These are phyloP conservation scores for Otatea glauca DNA, from an alignment of 176 grass and related monocot species.

Conservation along the genomic window DNA sequence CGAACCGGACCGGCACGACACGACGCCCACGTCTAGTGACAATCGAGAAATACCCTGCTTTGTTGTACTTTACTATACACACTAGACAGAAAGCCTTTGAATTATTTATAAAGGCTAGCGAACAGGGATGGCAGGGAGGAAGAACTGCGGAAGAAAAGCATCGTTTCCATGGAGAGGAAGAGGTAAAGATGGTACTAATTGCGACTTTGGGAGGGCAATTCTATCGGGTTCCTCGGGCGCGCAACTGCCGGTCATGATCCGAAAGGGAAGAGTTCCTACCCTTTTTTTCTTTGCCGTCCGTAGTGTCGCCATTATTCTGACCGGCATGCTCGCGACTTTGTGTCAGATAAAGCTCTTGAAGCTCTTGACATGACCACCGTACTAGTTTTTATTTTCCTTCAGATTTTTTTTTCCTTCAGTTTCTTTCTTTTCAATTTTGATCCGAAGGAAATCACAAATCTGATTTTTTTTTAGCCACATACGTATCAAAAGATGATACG, in stretches of 20 bases:
- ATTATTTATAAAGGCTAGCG: constrained; percentile 39
- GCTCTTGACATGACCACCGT: constrained; percentile 20
- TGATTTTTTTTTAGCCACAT: too few relatives aligned
- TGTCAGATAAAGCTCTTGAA: constrained; percentile 49
- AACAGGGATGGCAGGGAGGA: background rate
- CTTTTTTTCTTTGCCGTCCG: constrained; percentile 40
- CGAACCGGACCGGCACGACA: too few relatives aligned
- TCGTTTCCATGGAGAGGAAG: background rate
- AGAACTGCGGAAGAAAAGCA: background rate
- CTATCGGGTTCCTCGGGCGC: constrained; percentile 38
- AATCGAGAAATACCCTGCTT: constrained; percentile 40
- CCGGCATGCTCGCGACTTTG: constrained; percentile 55
- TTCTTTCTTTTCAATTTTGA: too few relatives aligned
- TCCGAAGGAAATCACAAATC: too few relatives aligned
- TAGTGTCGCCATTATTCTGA: constrained; percentile 58
- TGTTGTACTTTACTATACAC: background rate
- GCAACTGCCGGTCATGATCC: constrained; percentile 52
- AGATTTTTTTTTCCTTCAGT: too few relatives aligned
- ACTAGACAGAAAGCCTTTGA: background rate
- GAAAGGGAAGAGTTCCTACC: constrained; percentile 8
- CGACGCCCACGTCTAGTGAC: too few relatives aligned
- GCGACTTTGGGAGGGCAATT: constrained; percentile 44
- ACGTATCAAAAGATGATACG: too few relatives aligned
- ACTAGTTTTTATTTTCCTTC: too few relatives aligned
- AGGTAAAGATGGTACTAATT: constrained; percentile 38